Base-by-base conservation (phyloP, 345 rosid species). In the Crucihimalaya himalaica region DNA sequence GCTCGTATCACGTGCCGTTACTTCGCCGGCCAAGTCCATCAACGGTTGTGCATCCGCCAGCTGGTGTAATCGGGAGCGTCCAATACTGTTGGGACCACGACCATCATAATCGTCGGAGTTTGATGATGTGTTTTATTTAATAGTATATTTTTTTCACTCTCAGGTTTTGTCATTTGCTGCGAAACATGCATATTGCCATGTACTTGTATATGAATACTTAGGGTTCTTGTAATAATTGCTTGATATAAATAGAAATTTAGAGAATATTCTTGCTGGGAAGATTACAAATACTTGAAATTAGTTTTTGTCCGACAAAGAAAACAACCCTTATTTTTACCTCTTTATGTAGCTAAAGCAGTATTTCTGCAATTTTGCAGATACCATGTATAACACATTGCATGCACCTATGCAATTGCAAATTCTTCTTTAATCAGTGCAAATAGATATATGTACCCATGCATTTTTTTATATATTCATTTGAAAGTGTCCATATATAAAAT, bases 1-100 rank as follows among this genome's bases (percentile, higher is more conserved):
- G 75, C 81, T 37, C 72, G 60, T 63, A 51, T 78, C 84, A 79
- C 77, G 71, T 82, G 87, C 82, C 80, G 74, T 59, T 27, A 64
- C 75, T 55, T 66, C 69, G 42, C 66, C 68, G 66, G 45, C 54
- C 72, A 68, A 27, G 25, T 23, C 14, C 42, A 72, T 66, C 73
- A 28, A 59, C 47, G 68, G 68, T 43, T 28, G 8, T 40, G 25
- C 3, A 51, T 34, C 51, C 48, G 27, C 76, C 46, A 74, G 35
- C 31, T 69, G 81, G 60, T 64, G 1, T 7, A 2, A 42, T 14
- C 2, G 12, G 2, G 25, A 70, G 59, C 51, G 58, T 62, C 11
- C 51, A 15, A 54, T 50, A n/a, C 16, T 57, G 51, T 51, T 32
- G 66, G 76, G 74, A 70, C 75, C 78, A 67, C 78, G 40, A 53